These are phyloP conservation scores for Solanum habrochaites DNA, from an alignment of 257 asterid species.

Conservation along the genomic window DNA sequence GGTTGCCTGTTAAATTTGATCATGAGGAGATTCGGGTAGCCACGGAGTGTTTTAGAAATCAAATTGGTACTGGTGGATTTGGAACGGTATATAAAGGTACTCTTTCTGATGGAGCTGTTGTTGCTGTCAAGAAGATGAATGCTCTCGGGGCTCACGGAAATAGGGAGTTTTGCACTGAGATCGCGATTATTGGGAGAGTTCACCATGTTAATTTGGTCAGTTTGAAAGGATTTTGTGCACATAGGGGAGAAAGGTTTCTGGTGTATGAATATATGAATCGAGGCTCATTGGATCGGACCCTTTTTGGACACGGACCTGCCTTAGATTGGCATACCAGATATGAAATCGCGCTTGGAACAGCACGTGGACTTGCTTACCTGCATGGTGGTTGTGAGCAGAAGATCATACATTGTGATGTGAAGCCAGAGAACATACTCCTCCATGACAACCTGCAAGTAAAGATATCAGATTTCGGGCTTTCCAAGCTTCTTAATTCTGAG, in stretches of 20 bases:
- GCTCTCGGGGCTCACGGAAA: slow-evolving; percentile 38
- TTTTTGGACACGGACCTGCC: slow-evolving; percentile 48
- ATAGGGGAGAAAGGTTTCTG: slow-evolving; percentile 42
- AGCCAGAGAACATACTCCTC: slow-evolving; percentile 72
- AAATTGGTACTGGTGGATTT: slow-evolving; percentile 67
- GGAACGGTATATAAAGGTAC: slow-evolving; percentile 60
- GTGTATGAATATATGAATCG: slow-evolving; percentile 74
- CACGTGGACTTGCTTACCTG: slow-evolving; percentile 64
- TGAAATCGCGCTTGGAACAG: slow-evolving; percentile 59
- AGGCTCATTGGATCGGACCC: slow-evolving; percentile 56
- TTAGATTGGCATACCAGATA: slow-evolving; percentile 61
- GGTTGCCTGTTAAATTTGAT: slow-evolving; percentile 45
- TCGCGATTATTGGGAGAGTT: slow-evolving; percentile 51
- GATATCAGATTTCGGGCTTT: slow-evolving; percentile 72
- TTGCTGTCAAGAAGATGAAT: slow-evolving; percentile 61
- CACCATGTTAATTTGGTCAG: slow-evolving; percentile 71
- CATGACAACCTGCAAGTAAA: slow-evolving; percentile 49
- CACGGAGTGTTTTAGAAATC: slow-evolving; percentile 39
- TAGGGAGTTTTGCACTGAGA: slow-evolving; percentile 61
- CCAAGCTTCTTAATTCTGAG: slow-evolving; percentile 51
- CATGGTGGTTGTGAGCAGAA: slow-evolving; percentile 62
- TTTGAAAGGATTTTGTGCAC: slow-evolving; percentile 55
- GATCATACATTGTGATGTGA: slow-evolving; percentile 70
- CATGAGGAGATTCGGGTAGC: slow-evolving; percentile 44
- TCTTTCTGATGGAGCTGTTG: slow-evolving; percentile 32